Evolutionary conservation across 2,329 filamentous ascomycete genomes (phyloP).

Genomic region (Dothideomycetes sp.): DNA sequence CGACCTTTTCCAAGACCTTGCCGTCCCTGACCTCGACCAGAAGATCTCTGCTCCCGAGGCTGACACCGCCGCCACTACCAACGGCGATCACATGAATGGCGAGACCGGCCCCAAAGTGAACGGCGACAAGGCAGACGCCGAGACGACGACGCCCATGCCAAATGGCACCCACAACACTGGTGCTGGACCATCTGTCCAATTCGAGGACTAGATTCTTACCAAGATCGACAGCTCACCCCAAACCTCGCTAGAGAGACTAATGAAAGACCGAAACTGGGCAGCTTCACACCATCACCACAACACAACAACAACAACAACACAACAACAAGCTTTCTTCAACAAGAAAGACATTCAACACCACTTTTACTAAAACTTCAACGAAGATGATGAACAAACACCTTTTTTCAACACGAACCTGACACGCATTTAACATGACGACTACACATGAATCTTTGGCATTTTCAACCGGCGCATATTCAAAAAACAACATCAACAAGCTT

Average conservation of each 20-base stretch:
- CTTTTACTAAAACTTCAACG: too few species aligned
- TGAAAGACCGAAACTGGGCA: not conserved
- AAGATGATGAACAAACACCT: too few species aligned
- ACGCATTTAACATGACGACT: too few species aligned
- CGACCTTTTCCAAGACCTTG: slow-evolving; percentile 68
- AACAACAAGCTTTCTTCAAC: too few species aligned
- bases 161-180: slow-evolving; percentile 5
- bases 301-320: too few species aligned
- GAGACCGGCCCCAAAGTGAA: slow-evolving; percentile 2
- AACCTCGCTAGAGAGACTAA: not conserved
- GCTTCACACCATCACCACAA: not conserved
- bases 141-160: slow-evolving; percentile 3
- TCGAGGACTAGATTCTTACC: not conserved
- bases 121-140: slow-evolving; percentile 1
- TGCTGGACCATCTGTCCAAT: slow-evolving; percentile 3
- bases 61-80: not conserved
- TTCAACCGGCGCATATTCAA: too few species aligned
- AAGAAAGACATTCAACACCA: too few species aligned
- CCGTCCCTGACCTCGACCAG: slow-evolving; percentile 53
- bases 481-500: too few species aligned
- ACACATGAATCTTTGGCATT: too few species aligned
- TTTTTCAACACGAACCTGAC: too few species aligned
- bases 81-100: slow-evolving; percentile 1
- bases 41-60: not conserved
- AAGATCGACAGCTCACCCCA: not conserved